These are phyloP conservation scores for Poteriospumella lacustris DNA, from an alignment of 108 stramenopile genomes.

Conservation along the genomic window DNA sequence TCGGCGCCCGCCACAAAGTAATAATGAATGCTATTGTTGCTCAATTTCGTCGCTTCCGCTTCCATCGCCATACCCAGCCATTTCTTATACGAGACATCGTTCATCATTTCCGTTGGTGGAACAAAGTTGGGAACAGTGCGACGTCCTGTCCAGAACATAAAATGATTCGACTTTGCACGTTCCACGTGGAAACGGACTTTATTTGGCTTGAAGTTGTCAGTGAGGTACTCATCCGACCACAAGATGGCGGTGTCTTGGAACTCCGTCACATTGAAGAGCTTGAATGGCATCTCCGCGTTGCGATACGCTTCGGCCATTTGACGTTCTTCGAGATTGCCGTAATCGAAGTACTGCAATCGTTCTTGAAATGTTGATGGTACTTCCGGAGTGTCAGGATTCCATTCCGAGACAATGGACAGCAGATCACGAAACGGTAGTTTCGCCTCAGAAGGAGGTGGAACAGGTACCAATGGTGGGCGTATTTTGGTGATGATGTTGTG, in stretches of 20 bases:
- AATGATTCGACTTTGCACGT: conserved; percentile 7
- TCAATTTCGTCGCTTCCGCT: conserved; percentile 10
- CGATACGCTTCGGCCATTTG: background rate
- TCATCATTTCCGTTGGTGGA: conserved; percentile 12
- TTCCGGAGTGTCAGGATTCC: conserved; percentile 31
- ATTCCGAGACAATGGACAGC: background rate
- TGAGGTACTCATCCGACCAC: conserved; percentile 14
- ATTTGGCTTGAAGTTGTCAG: background rate
- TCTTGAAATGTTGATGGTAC: conserved; percentile 5
- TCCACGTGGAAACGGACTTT: conserved; percentile 1
- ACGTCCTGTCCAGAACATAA: background rate
- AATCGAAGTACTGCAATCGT: conserved; percentile 12
- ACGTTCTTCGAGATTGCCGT: conserved; percentile 3
- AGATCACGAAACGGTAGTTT: background rate
- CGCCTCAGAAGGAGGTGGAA: too few species aligned
- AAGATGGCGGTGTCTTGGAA: background rate
- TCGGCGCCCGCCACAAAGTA: conserved; percentile 2
- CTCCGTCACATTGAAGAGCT: conserved; percentile 1
- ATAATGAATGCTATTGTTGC: conserved; percentile 1
- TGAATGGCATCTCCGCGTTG: conserved; percentile 23
- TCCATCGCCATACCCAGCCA: background rate
- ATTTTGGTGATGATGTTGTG: too few species aligned
- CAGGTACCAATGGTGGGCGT: too few species aligned
- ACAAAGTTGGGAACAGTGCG: background rate
- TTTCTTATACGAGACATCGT: background rate